Evolutionary conservation across 345 rosid species (phyloP), one percentile per base, ranked within the genome.

Genomic region (Rhodamnia argentea): DNA sequence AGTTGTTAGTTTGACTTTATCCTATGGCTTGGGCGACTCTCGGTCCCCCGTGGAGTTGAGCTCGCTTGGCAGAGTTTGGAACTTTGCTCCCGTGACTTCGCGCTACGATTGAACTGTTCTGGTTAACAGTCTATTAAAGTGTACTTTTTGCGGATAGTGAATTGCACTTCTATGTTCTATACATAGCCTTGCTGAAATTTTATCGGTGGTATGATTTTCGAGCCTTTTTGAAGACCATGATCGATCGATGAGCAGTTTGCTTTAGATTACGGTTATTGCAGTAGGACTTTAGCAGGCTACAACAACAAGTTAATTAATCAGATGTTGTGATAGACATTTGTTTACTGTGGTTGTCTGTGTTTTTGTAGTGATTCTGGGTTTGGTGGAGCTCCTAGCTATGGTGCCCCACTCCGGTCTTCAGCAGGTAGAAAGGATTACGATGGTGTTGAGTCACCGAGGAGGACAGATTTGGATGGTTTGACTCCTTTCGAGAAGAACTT

Each of bases 401-500:
- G 93, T 40, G 89, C 93, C 81, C 92, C 96, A 6, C 90, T 76
- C 50, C 90, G 93, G 82, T 87, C 93, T 44, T 87, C 93, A 3
- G 90, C 95, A 3, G 94, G 93, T 56, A 92, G 91, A 91, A 93
- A 85, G 89, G 99, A 96, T 75, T 60, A 82, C 27, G 94, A 87
- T 82, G 92, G 90, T 62, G 85, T 83, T 52, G 95, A 92, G 50
- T 90, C 95, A 2, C 95, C 97, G 5, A 87, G 89, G 93, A 96
- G 92, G 90, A 90, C 91, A 23, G 97, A 96, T 92, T 93, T 98
- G 89, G 99, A 95, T 94, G 99, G 98, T 27, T 90, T 98, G 91
- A 92, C 94, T 90, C 95, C 98, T 58, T 98, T 96, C 37, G 97
- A 96, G 92, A 98, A 98, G 94, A 96, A 98, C 83, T 98, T 98